A percentile compares a stretch with the other conserved stretches of the same genome.
phyloP scores from a whole-genome alignment of 1,139 yeast species.

The Hyphopichia fennica region DNA sequence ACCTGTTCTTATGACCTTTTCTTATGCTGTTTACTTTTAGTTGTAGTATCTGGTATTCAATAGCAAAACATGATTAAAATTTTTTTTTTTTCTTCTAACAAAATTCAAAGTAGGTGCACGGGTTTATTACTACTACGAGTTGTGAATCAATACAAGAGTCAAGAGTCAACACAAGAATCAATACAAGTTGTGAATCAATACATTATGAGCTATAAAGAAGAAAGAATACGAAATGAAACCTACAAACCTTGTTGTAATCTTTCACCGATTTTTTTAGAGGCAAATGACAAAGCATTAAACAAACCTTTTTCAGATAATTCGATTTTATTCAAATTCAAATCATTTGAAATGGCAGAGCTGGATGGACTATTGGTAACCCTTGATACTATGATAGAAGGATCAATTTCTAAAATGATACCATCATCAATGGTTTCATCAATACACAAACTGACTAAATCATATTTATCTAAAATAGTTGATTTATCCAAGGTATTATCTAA shows the following conservation, averaged over 20 bases:
- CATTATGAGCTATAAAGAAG: too few relatives aligned
- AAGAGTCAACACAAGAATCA: too few relatives aligned
- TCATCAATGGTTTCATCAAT: slow-evolving; percentile 92
- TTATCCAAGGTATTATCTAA: slow-evolving; percentile 78
- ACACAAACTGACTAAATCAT: slow-evolving; percentile 81
- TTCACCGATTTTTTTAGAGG: slow-evolving; percentile 82
- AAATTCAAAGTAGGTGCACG: too few relatives aligned
- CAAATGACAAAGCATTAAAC: slow-evolving; percentile 85
- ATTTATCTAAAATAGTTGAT: slow-evolving; percentile 74
- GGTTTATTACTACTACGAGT: too few relatives aligned
- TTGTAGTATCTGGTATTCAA: too few relatives aligned
- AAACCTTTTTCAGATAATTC: slow-evolving; percentile 88
- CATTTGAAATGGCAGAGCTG: slow-evolving; percentile 24
- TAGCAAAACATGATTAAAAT: too few relatives aligned
- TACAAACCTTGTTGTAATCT: slow-evolving; percentile 76
- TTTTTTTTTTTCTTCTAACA: too few relatives aligned
- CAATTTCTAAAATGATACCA: slow-evolving; percentile 89
- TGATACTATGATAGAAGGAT: slow-evolving; percentile 80
- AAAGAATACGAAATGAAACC: slow-evolving; percentile 1
- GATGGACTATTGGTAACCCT: slow-evolving; percentile 86
- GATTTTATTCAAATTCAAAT: slow-evolving; percentile 60
- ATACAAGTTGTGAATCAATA: too few relatives aligned
- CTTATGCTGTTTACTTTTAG: too few relatives aligned
- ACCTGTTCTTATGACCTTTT: too few relatives aligned
- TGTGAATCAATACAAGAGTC: too few relatives aligned